Percentiles rank a stretch among this genome's conserved stretches.
Evolutionary conservation across 371 early-diverging fungal species (phyloP).

Genomic region (Capniomyces stellatus): DNA sequence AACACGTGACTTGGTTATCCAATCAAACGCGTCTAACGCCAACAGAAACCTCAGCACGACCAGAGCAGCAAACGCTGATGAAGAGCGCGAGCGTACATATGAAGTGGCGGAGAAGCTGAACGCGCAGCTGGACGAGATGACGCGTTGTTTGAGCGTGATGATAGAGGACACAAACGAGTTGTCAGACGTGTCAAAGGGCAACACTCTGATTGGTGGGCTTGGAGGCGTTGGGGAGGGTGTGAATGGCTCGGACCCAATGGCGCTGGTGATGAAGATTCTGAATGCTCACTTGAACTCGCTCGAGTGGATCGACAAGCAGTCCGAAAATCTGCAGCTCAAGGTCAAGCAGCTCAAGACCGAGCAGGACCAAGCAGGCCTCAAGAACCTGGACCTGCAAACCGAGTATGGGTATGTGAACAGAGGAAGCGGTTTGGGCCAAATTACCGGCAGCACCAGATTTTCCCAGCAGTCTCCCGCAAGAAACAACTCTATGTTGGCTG

Average conservation of each 20-base stretch:
- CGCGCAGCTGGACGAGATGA: constrained; percentile 71
- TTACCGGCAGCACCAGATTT: not conserved
- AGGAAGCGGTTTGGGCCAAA: not conserved
- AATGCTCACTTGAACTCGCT: constrained; percentile 74
- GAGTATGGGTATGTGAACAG: not conserved
- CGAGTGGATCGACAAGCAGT: constrained; percentile 64
- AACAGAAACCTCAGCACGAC: not conserved
- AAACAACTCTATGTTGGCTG: not conserved
- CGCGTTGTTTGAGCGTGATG: constrained; percentile 50
- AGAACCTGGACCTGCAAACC: not conserved
- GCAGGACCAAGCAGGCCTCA: not conserved
- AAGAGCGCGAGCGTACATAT: constrained; percentile 72
- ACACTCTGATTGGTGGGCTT: constrained; percentile 15
- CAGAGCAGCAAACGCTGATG: constrained; percentile 39
- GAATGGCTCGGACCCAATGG: constrained; percentile 30
- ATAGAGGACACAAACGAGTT: constrained; percentile 66
- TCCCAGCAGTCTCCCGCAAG: not conserved
- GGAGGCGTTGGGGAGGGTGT: constrained; percentile 19
- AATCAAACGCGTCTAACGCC: not conserved
- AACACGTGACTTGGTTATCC: constrained; percentile 15
- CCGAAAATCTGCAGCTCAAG: constrained; percentile 15
- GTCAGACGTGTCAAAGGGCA: constrained; percentile 23
- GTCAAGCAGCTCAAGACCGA: constrained; percentile 6
- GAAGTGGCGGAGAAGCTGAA: constrained; percentile 65
- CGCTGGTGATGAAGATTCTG: constrained; percentile 73